phyloP scores from a whole-genome alignment of 176 grass and related monocot species.

The Leersia perrieri region DNA sequence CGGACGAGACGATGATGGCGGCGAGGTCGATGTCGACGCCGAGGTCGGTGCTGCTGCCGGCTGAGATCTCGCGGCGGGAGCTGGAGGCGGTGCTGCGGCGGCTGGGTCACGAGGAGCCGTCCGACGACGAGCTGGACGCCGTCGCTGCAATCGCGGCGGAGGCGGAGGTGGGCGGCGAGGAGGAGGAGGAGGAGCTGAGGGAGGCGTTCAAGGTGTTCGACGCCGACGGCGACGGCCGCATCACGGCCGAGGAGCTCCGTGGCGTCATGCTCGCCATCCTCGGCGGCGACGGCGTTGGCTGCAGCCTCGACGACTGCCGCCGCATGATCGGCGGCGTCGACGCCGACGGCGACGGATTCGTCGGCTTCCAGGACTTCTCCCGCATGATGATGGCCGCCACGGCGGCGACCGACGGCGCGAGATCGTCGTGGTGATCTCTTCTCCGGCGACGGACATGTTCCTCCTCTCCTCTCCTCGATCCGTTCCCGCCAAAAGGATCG shows the following conservation, averaged over 20 bases:
- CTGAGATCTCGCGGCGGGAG: constrained; percentile 66
- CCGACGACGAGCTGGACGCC: constrained; percentile 66
- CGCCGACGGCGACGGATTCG: constrained; percentile 75
- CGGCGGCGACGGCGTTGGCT: constrained; percentile 44
- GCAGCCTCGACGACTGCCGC: constrained; percentile 86
- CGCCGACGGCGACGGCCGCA: constrained; percentile 78
- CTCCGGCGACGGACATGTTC: not conserved
- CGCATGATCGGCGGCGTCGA: constrained; percentile 91
- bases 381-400: constrained; percentile 66
- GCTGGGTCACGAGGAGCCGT: constrained; percentile 53
- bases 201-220: constrained; percentile 93
- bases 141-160: constrained; percentile 57
- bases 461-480: too few relatives aligned
- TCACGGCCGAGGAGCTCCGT: constrained; percentile 91
- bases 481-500: constrained; percentile 9
- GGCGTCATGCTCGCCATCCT: constrained; percentile 59
- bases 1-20: constrained; percentile 26
- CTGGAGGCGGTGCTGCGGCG: constrained; percentile 79
- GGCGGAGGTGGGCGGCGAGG: not conserved
- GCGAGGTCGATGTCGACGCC: constrained; percentile 31
- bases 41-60: constrained; percentile 57
- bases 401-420: not conserved
- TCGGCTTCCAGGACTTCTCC: constrained; percentile 82
- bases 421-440: not conserved
- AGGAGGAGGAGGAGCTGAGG: constrained; percentile 53